Conservation (phyloP, 2,329 filamentous ascomycete genomes). For the Stenocarpella maydis region DNA sequence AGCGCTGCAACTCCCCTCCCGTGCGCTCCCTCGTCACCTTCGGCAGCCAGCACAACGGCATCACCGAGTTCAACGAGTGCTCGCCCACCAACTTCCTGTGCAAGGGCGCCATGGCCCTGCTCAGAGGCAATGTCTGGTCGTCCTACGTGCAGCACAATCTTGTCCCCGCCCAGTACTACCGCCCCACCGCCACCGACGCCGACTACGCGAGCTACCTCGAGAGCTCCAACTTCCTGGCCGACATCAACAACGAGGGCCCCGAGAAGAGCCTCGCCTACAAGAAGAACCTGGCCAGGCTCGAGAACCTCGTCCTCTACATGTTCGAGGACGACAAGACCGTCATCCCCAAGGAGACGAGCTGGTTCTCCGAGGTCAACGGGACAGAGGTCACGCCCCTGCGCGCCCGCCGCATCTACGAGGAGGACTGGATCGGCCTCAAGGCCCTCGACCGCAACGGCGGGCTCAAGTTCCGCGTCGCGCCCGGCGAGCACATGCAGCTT, state of each 20-base stretch:
- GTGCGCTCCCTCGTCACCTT: constrained; percentile 86
- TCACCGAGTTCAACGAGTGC: constrained; percentile 82
- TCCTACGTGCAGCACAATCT: constrained; percentile 78
- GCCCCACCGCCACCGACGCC: constrained; percentile 60
- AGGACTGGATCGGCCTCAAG: constrained; percentile 93
- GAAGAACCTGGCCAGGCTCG: constrained; percentile 71
- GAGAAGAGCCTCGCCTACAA: constrained; percentile 79
- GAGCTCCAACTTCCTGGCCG: constrained; percentile 86
- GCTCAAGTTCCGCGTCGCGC: constrained; percentile 75
- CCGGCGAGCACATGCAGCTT: constrained; percentile 87
- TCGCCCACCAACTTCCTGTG: constrained; percentile 78
- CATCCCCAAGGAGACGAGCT: constrained; percentile 87
- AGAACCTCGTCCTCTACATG: constrained; percentile 87
- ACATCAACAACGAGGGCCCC: constrained; percentile 91
- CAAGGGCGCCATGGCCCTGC: constrained; percentile 77
- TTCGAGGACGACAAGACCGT: constrained; percentile 88
- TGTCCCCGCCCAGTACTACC: constrained; percentile 95
- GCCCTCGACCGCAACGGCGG: constrained; percentile 80
- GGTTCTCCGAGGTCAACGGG: constrained; percentile 87
- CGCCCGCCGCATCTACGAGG: constrained; percentile 77
- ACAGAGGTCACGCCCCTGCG: constrained; percentile 73
- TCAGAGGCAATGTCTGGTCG: constrained; percentile 84
- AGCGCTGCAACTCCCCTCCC: constrained; percentile 82
- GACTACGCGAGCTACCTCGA: constrained; percentile 79
- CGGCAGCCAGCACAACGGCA: constrained; percentile 92